Percentiles rank a stretch among this genome's conserved stretches.
Evolutionary conservation across 208 protist genomes (phyloP).

Genomic region (Acanthamoeba sp.): DNA sequence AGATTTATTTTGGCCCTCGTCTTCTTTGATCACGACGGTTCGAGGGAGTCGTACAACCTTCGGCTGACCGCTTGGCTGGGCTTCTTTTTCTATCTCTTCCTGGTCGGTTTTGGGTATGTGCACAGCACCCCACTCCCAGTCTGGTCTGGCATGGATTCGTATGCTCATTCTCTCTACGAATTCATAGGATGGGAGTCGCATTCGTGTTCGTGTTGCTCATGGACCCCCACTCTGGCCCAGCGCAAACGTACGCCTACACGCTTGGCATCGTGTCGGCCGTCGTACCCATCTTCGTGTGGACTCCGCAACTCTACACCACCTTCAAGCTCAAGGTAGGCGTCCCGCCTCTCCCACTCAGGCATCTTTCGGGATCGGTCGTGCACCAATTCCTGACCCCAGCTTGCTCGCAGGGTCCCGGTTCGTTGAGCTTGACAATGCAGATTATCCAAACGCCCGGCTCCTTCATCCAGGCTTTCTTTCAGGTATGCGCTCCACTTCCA

Average conservation of each 20-base stretch:
- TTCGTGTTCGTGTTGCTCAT: conserved; percentile 34
- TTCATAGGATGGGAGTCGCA: background rate
- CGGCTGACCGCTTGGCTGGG: conserved; percentile 14
- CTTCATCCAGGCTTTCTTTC: conserved; percentile 59
- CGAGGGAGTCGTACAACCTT: background rate
- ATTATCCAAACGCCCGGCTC: conserved; percentile 58
- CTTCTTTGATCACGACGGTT: conserved; percentile 58
- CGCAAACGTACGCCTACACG: background rate
- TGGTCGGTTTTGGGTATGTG: conserved; percentile 22
- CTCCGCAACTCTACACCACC: conserved; percentile 53
- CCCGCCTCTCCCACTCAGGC: background rate
- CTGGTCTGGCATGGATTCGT: background rate
- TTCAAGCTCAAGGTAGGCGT: conserved; percentile 59
- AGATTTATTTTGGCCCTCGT: conserved; percentile 61
- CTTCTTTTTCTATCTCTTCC: background rate
- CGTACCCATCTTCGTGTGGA: conserved; percentile 52
- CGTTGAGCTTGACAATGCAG: conserved; percentile 66
- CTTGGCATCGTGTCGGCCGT: conserved; percentile 54
- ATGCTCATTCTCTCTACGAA: background rate
- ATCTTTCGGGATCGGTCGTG: too few species aligned
- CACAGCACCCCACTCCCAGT: background rate
- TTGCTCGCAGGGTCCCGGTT: conserved; percentile 12
- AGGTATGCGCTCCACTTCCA: background rate
- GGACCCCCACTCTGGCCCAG: background rate
- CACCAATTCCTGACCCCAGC: too few species aligned